These are phyloP conservation scores for Alternaria longipes DNA, from an alignment of 2,329 filamentous ascomycete species.

Conservation along the genomic window DNA sequence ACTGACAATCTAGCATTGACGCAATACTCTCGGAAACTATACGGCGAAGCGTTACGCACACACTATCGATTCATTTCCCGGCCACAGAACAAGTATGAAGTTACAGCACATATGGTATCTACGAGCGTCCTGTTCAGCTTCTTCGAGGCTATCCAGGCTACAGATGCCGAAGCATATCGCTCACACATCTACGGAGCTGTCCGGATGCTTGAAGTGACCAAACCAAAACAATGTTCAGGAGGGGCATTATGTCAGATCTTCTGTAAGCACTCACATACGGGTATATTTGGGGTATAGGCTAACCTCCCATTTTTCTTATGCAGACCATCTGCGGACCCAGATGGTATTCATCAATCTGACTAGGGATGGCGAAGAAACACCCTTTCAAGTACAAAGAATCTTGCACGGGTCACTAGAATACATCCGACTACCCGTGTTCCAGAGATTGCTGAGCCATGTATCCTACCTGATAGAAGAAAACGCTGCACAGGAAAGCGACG, in stretches of 20 bases:
- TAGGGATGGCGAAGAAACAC: slow-evolving; percentile 1
- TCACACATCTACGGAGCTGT: slow-evolving; percentile 43
- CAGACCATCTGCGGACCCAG: slow-evolving; percentile 39
- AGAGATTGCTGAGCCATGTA: slow-evolving; percentile 35
- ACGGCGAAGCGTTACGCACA: slow-evolving; percentile 37
- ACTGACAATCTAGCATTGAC: slow-evolving; percentile 27
- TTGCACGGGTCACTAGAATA: slow-evolving; percentile 35
- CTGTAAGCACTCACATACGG: slow-evolving; percentile 10
- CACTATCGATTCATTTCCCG: slow-evolving; percentile 29
- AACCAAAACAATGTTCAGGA: slow-evolving; percentile 34
- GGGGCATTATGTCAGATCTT: slow-evolving; percentile 45
- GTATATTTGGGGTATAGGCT: neutral
- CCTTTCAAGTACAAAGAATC: slow-evolving; percentile 24
- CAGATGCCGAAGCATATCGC: slow-evolving; percentile 40
- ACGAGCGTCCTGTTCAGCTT: slow-evolving; percentile 44
- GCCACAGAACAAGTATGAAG: slow-evolving; percentile 13
- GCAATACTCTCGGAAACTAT: slow-evolving; percentile 35
- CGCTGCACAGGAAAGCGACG: slow-evolving; percentile 7
- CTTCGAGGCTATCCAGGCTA: slow-evolving; percentile 45
- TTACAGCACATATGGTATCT: slow-evolving; percentile 45
- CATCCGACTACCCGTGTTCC: slow-evolving; percentile 33
- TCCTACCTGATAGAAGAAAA: slow-evolving; percentile 30
- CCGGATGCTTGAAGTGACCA: slow-evolving; percentile 37
- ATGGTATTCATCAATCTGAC: slow-evolving; percentile 36
- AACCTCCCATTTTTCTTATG: neutral